These are phyloP conservation scores for Boechera stricta DNA, from an alignment of 345 rosid genomes.

Conservation along the genomic window DNA sequence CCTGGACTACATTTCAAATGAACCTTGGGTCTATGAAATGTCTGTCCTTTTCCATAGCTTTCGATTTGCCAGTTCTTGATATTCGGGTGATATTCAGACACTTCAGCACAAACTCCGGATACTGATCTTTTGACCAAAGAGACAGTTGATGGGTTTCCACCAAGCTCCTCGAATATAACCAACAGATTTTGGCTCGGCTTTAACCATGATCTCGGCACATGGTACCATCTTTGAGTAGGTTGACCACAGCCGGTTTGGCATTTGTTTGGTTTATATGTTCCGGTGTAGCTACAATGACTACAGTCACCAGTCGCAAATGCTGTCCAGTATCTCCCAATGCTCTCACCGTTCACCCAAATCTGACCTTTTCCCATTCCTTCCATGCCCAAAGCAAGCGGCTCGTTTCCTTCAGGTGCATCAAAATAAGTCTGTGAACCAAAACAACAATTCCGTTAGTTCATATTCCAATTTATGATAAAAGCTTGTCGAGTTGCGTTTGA, in stretches of 20 bases:
- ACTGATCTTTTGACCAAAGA: slow-evolving; percentile 86
- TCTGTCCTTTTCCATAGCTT: slow-evolving; percentile 92
- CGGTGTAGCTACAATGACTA: slow-evolving; percentile 76
- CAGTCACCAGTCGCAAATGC: slow-evolving; percentile 84
- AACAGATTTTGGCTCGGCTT: slow-evolving; percentile 83
- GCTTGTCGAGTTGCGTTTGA: background rate
- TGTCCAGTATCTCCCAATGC: slow-evolving; percentile 97
- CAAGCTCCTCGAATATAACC: slow-evolving; percentile 95
- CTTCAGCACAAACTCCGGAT: slow-evolving; percentile 83
- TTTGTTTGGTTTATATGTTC: slow-evolving; percentile 78
- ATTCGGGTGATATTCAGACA: slow-evolving; percentile 88
- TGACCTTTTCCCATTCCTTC: slow-evolving; percentile 98
- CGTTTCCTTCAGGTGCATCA: slow-evolving; percentile 90
- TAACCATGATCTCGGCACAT: slow-evolving; percentile 91
- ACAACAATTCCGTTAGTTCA: background rate
- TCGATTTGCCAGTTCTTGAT: slow-evolving; percentile 98
- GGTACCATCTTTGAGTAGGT: slow-evolving; percentile 95
- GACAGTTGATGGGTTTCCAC: slow-evolving; percentile 81
- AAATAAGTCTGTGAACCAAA: slow-evolving; percentile 65
- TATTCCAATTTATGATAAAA: background rate
- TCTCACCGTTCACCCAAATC: slow-evolving; percentile 94
- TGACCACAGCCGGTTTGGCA: slow-evolving; percentile 92
- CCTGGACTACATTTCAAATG: slow-evolving; percentile 84
- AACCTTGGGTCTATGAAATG: slow-evolving; percentile 83
- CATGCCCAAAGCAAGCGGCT: slow-evolving; percentile 96